phyloP scores from a whole-genome alignment of 352 stramenopile species.

The Saprolegnia diclina region DNA sequence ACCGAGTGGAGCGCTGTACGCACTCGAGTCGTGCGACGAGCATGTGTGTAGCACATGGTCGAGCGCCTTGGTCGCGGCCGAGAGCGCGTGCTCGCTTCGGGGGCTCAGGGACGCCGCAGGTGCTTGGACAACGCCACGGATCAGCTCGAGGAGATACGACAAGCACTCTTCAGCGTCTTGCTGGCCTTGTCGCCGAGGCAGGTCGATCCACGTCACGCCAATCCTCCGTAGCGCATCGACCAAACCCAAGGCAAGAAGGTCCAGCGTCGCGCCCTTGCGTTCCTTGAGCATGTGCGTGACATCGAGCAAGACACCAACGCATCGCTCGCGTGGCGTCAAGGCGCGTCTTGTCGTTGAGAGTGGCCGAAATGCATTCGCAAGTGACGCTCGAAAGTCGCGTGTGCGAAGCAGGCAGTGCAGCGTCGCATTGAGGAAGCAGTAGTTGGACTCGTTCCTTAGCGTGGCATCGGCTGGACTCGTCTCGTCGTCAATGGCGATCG shows the following conservation, averaged over 20 bases:
- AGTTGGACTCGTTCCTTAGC: slow-evolving; percentile 19
- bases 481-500: slow-evolving; percentile 10
- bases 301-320: not conserved
- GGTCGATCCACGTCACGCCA: slow-evolving; percentile 6
- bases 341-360: not conserved
- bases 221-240: not conserved
- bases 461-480: slow-evolving; percentile 14
- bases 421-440: slow-evolving; percentile 27
- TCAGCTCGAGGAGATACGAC: slow-evolving; percentile 57
- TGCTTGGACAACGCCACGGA: slow-evolving; percentile 50
- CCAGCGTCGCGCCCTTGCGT: not conserved
- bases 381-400: not conserved
- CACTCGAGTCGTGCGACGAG: not conserved
- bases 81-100: not conserved
- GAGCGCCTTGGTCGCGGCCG: not conserved
- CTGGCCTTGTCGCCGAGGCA: slow-evolving; percentile 47
- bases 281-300: slow-evolving; percentile 15
- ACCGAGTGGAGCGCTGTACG: slow-evolving; percentile 58
- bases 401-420: slow-evolving; percentile 21
- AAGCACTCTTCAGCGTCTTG: slow-evolving; percentile 79
- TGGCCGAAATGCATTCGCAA: not conserved
- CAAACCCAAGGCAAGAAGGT: slow-evolving; percentile 15
- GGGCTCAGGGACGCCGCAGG: not conserved
- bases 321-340: not conserved
- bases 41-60: not conserved